Evolutionary conservation across 768 basidiomycete species (phyloP).

Genomic region (Sporobolomyces phaffii): DNA sequence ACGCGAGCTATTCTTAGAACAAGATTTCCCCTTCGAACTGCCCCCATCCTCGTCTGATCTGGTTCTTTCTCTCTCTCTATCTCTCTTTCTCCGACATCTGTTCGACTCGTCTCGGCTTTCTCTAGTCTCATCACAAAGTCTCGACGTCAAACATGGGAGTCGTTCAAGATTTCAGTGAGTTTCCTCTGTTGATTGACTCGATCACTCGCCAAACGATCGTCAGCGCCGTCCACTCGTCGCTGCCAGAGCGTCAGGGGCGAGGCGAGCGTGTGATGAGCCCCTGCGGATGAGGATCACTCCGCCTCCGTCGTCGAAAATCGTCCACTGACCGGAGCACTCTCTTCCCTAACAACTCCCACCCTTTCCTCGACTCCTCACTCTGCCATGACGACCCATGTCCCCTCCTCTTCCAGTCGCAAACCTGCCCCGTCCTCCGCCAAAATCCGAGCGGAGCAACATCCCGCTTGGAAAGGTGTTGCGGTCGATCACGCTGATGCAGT

Average conservation of each 20-base stretch:
- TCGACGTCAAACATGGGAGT: background rate
- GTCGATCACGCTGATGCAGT: conserved; percentile 44
- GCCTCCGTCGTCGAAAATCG: too few species aligned
- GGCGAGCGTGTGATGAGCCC: too few species aligned
- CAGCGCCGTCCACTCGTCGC: too few species aligned
- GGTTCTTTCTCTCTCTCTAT: background rate
- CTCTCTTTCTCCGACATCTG: background rate
- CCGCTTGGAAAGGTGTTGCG: conserved; percentile 18
- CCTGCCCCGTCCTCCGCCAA: conserved; percentile 25
- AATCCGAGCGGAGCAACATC: conserved; percentile 1
- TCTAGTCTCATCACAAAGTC: too few species aligned
- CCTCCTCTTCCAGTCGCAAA: conserved; percentile 6
- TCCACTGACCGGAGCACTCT: too few species aligned
- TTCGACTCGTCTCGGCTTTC: too few species aligned
- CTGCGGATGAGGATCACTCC: too few species aligned
- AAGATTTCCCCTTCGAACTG: background rate
- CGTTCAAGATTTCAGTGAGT: conserved; percentile 9
- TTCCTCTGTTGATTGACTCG: background rate
- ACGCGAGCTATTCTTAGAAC: background rate
- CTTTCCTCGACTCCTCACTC: background rate
- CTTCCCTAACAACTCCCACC: background rate
- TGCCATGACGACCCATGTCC: too few species aligned
- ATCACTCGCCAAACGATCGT: background rate
- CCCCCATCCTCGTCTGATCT: too few species aligned
- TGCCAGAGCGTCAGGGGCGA: too few species aligned